Conservation (phyloP, 2,329 filamentous ascomycete species). For the Neonectria magnoliae region DNA sequence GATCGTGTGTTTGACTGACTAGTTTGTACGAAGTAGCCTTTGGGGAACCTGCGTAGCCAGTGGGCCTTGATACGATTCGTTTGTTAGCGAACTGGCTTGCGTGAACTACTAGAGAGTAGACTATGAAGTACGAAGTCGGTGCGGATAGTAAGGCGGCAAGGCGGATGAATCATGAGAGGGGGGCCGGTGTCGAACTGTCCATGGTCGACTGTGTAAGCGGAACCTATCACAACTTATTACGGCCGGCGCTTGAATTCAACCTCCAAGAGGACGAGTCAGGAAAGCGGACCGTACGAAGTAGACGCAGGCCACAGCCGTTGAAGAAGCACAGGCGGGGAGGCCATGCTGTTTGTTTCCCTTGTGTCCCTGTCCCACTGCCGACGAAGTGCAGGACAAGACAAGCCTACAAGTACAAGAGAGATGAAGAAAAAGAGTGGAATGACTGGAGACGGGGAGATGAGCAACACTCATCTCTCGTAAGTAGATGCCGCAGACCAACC, state of each 20-base stretch:
- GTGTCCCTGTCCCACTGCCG: constrained; percentile 19
- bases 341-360: constrained; percentile 4
- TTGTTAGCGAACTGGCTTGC: neutral
- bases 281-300: neutral
- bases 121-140: neutral
- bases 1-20: constrained; percentile 1
- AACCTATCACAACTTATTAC: no score
- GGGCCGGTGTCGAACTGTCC: neutral
- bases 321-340: neutral
- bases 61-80: neutral
- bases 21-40: neutral
- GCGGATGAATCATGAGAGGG: neutral
- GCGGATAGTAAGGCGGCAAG: neutral
- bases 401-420: constrained; percentile 16
- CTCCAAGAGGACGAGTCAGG: neutral
- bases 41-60: neutral
- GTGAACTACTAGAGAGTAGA: neutral
- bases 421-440: constrained; percentile 23
- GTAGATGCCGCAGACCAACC: constrained; percentile 11
- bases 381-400: constrained; percentile 1
- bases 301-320: neutral
- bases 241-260: no score
- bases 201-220: neutral
- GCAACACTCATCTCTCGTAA: constrained; percentile 21
- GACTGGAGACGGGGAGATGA: constrained; percentile 25